Base-by-base conservation (phyloP, 148 eudicot species). In the Agrostemma githago region DNA sequence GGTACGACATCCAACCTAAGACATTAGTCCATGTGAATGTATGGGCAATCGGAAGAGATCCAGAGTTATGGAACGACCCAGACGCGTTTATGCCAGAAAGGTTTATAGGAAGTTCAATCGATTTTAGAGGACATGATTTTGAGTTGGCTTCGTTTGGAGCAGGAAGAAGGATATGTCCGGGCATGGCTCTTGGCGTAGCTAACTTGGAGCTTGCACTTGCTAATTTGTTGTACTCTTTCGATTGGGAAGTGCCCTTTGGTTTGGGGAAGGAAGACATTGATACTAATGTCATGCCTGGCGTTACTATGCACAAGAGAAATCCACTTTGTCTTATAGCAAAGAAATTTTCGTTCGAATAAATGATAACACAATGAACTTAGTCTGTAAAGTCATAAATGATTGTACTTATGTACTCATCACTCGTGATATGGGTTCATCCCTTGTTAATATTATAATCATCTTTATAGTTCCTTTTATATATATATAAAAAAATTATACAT, bases 161-260 rank as follows among this genome's bases (percentile, higher is more conserved):
- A 3, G 61, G 61, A 5, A 16, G 61, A 57, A 57, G 61, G 16
- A 57, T 57, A n/a, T 57, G 61, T 19, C 61, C 61, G 0, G 61
- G 61, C 17, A 2, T 57, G 61, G 61, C 61, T 16, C 61, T 57
- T 57, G 61, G 61, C 15, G 61, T 57, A 14, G 61, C 6, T 57
- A 57, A n/a, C 61, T 57, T 57, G 61, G 61, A 57, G 61, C 61
- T 57, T 57, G 20, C 61, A 57, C 61, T 57, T n/a, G 61, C 61
- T 19, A 57, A 57, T 57, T 57, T 57, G 19, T 4, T 57, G 61
- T 57, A 57, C 61, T 57, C 61, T 5, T 57, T 57, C 16, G 20
- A 57, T n/a, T 57, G 61, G 61, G 61, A 57, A 57, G 3, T 57
- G 61, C 61, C 61, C 61, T 57, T 57, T 57, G 6, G 61, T 15